Base-by-base conservation (phyloP, 352 stramenopile species). In the Phytophthora sp. region DNA sequence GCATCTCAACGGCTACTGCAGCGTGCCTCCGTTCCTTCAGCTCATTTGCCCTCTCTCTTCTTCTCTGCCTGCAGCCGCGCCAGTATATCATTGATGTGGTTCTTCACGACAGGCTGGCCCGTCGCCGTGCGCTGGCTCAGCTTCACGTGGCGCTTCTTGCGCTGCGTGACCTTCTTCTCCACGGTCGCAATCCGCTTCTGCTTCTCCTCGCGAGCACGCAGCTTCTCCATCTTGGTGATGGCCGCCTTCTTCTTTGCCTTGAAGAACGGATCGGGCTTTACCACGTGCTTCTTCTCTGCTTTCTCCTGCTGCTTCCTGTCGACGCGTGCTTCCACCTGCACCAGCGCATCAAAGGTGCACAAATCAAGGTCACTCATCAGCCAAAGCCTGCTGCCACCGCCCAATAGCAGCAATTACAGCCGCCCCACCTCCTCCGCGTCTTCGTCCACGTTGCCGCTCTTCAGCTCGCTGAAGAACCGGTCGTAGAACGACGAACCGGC, bases 61-160 rank as follows among this genome's bases (percentile, higher is more conserved):
- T 83, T 79, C 48, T 90, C 82, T 2, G 69, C 61, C 43, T 93
- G 76, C 49, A 95, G 62, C 57, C 86, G 83, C 30, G 77, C 57
- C 32, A 95, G 58, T 54, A 95, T 92, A 56, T 95, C 87, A 49
- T 84, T 84, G 45, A 95, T 95, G 64, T 89, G 85, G 69, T 95
- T 90, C 57, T 82, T 85, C 46, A 95, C 82, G n/a, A 95, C 76
- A 15, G 87, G 87, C 62, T 95, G 87, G 1, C 87, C 84, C 6
- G 82, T 88, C 23, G 71, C 69, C 30, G 87, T 94, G 53, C 87
- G 83, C 62, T 92, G 73, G 45, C 83, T 93, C 49, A 95, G 61
- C 64, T 93, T 95, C 39, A 94, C 87, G 57, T 95, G 87, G 49
- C 87, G 85, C 72, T 95, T 95, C 74, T 95, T 95, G 57, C 87